phyloP scores from a whole-genome alignment of 2,329 filamentous ascomycete genomes.

The Pestalotiopsis sp. region DNA sequence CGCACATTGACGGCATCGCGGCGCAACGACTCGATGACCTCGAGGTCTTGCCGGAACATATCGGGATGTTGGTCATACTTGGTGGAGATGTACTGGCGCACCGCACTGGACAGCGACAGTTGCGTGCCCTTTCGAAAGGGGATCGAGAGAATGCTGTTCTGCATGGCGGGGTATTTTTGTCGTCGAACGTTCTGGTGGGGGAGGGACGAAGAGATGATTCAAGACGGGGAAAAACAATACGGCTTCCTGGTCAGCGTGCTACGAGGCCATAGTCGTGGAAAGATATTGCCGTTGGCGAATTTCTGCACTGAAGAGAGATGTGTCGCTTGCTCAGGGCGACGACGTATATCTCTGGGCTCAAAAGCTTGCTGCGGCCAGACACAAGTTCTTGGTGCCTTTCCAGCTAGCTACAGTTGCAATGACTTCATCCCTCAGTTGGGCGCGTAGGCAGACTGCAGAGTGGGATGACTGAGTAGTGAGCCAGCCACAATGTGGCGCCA shows the following conservation, averaged over 20 bases:
- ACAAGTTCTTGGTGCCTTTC: conserved; percentile 5
- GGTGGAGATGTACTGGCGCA: conserved; percentile 92
- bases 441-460: background rate
- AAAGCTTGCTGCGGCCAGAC: background rate
- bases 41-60: conserved; percentile 87
- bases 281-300: background rate
- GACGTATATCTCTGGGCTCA: background rate
- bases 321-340: background rate
- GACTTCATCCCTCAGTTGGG: conserved; percentile 24
- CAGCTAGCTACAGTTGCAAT: conserved; percentile 15
- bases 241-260: background rate
- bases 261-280: background rate
- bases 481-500: background rate
- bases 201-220: background rate
- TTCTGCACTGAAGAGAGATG: background rate
- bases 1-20: conserved; percentile 85
- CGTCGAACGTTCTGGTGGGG: conserved; percentile 14
- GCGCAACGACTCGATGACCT: conserved; percentile 81
- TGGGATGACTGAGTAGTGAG: background rate
- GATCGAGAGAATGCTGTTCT: conserved; percentile 69
- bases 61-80: conserved; percentile 99
- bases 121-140: conserved; percentile 87
- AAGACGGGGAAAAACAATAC: too few relatives aligned
- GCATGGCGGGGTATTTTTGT: conserved; percentile 24
- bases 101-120: conserved; percentile 77